Conservation (phyloP, 2,329 filamentous ascomycete genomes). For the Colletotrichum tofieldiae region DNA sequence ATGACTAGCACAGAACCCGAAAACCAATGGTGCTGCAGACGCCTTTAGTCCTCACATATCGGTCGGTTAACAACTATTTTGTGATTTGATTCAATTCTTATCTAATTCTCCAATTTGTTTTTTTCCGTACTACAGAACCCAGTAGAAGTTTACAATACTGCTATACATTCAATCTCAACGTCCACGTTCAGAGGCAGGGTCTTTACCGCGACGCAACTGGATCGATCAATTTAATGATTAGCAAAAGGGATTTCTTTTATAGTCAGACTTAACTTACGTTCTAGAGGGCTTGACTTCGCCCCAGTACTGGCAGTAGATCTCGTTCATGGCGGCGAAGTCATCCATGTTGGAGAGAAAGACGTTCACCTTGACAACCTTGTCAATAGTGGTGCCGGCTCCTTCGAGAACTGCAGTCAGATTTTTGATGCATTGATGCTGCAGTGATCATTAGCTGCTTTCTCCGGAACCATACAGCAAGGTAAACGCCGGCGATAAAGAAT, state of each 20-base stretch:
- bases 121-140: no score
- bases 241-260: not conserved
- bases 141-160: conserved; percentile 46
- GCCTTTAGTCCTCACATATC: not conserved
- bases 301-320: conserved; percentile 81
- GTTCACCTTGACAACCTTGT: conserved; percentile 80
- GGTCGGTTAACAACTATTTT: not conserved
- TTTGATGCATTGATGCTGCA: conserved; percentile 74
- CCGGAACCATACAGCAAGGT: not conserved
- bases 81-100: not conserved
- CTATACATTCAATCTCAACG: conserved; percentile 55
- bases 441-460: not conserved
- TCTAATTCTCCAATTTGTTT: not conserved
- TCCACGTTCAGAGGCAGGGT: conserved; percentile 53
- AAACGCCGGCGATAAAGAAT: not conserved
- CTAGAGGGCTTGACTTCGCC: conserved; percentile 62
- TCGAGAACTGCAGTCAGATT: conserved; percentile 80
- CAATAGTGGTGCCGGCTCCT: conserved; percentile 76
- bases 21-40: not conserved
- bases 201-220: conserved; percentile 55
- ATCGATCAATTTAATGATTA: not conserved
- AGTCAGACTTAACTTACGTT: conserved; percentile 52
- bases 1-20: not conserved
- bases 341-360: conserved; percentile 83
- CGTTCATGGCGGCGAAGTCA: conserved; percentile 83